Evolutionary conservation across 179 eudicot species (phyloP).

Genomic region (Silene vulgaris): DNA sequence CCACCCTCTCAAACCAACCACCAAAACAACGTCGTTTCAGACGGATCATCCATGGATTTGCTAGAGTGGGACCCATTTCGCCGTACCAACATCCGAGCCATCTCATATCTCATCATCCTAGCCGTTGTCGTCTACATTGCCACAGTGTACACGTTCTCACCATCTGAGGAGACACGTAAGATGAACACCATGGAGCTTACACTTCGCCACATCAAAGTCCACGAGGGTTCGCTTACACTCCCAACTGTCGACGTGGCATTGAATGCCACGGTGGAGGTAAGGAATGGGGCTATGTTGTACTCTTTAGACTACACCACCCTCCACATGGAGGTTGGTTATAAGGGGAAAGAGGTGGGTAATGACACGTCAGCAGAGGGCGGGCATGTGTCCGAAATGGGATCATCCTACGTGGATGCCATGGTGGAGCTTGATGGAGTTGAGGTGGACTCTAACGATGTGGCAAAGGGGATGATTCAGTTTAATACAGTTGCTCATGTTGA

Average conservation of each 20-base stretch:
- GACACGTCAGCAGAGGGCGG: constrained; percentile 41
- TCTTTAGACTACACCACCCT: constrained; percentile 35
- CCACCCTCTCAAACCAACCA: constrained; percentile 19
- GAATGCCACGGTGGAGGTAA: constrained; percentile 41
- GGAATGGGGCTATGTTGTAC: constrained; percentile 47
- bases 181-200: constrained; percentile 39
- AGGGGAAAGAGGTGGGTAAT: constrained; percentile 55
- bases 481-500: constrained; percentile 45
- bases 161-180: constrained; percentile 45
- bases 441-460: constrained; percentile 45
- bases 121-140: constrained; percentile 23
- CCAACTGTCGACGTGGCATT: constrained; percentile 41
- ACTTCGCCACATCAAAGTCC: constrained; percentile 39
- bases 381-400: constrained; percentile 39
- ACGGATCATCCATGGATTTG: constrained; percentile 27
- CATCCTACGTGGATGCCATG: constrained; percentile 59
- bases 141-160: constrained; percentile 44
- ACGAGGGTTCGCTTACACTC: constrained; percentile 29
- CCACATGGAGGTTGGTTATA: constrained; percentile 44
- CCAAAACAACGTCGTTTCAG: constrained; percentile 41
- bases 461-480: constrained; percentile 46
- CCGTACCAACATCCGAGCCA: constrained; percentile 22
- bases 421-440: constrained; percentile 41
- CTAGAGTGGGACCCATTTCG: constrained; percentile 27
- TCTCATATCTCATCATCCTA: constrained; percentile 32